Percentiles rank a stretch among this genome's conserved stretches.
Evolutionary conservation across 805 yeast species (phyloP).

Genomic region (Candida orba): DNA sequence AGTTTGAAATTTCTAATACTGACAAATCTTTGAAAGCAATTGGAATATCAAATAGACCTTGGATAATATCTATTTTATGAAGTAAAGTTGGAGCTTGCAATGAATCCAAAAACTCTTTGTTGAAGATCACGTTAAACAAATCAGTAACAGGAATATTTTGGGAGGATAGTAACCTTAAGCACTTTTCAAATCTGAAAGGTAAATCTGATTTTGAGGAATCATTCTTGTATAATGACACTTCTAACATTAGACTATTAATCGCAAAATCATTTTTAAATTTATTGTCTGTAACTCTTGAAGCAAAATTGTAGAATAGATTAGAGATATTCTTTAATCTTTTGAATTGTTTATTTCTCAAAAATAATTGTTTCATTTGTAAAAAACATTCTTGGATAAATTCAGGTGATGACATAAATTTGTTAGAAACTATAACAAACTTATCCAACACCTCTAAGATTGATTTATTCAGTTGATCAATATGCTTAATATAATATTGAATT

Average conservation of each 20-base stretch:
- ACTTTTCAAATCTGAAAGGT: constrained; percentile 28
- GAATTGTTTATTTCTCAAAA: constrained; percentile 18
- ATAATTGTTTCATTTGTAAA: constrained; percentile 16
- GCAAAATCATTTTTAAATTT: neutral
- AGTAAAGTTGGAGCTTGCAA: constrained; percentile 9
- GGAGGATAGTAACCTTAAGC: constrained; percentile 23
- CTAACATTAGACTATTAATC: constrained; percentile 22
- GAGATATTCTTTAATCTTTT: constrained; percentile 41
- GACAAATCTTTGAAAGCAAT: constrained; percentile 5
- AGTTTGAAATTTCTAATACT: constrained; percentile 1
- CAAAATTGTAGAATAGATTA: constrained; percentile 37
- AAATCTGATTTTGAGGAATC: constrained; percentile 13
- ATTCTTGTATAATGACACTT: constrained; percentile 13
- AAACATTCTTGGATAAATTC: constrained; percentile 11
- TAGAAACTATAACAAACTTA: constrained; percentile 5
- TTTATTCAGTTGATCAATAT: constrained; percentile 1
- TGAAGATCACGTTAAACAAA: constrained; percentile 7
- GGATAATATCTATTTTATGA: constrained; percentile 13
- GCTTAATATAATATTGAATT: constrained; percentile 3
- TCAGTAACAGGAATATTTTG: constrained; percentile 1
- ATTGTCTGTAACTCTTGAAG: constrained; percentile 8
- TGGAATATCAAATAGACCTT: constrained; percentile 7
- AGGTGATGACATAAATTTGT: constrained; percentile 2
- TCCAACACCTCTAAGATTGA: constrained; percentile 4
- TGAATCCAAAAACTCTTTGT: constrained; percentile 8